phyloP scores from a whole-genome alignment of 2,329 filamentous ascomycete species.

The Stemphylium beticola region DNA sequence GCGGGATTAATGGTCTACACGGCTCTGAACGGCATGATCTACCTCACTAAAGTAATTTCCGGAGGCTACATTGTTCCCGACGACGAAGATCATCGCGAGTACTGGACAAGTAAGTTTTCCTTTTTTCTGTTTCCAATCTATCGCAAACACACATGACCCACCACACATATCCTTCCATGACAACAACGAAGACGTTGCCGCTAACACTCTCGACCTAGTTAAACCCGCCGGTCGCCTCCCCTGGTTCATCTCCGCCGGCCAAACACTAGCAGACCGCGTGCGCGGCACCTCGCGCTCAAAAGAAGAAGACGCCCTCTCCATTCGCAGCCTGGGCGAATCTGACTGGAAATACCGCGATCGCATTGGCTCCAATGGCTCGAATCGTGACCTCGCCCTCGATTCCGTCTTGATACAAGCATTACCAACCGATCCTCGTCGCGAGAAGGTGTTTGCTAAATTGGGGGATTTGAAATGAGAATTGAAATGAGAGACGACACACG shows the following conservation, averaged over 20 bases:
- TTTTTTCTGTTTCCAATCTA: no score
- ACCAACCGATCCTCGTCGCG: constrained; percentile 31
- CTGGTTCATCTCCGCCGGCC: constrained; percentile 26
- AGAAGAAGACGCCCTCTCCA: constrained; percentile 27
- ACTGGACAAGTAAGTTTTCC: constrained; percentile 72
- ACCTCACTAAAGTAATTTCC: constrained; percentile 68
- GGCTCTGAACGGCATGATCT: constrained; percentile 73
- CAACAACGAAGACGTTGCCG: neutral
- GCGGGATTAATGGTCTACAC: constrained; percentile 79
- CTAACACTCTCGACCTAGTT: constrained; percentile 25
- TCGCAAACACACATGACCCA: neutral
- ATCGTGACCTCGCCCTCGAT: constrained; percentile 39
- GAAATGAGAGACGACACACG: neutral
- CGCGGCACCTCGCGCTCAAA: constrained; percentile 15
- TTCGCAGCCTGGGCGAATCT: constrained; percentile 31
- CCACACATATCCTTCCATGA: neutral
- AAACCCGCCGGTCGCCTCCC: constrained; percentile 24
- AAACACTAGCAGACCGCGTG: constrained; percentile 35
- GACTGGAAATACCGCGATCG: constrained; percentile 34
- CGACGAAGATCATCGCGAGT: constrained; percentile 77
- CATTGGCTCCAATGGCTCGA: constrained; percentile 33
- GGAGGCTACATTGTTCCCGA: constrained; percentile 74
- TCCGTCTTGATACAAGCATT: constrained; percentile 32
- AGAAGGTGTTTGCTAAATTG: constrained; percentile 38
- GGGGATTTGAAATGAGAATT: neutral